Percentiles rank a stretch among this genome's conserved stretches.
phyloP scores from a whole-genome alignment of 345 rosid genomes.

The Angophora floribunda region DNA sequence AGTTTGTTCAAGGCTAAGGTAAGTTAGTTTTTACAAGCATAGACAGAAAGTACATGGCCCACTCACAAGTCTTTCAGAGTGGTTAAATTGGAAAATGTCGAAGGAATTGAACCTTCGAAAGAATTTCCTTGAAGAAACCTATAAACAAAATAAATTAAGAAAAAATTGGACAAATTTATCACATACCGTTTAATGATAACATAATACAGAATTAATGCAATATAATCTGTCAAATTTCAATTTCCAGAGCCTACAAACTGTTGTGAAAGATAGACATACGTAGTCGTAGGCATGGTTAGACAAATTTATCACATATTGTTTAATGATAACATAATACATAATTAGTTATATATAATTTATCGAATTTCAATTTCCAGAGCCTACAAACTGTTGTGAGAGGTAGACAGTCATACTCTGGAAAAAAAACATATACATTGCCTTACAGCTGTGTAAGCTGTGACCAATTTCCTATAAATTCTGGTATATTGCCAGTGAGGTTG shows the following conservation, averaged over 20 bases:
- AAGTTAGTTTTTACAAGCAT: neutral
- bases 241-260: neutral
- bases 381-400: neutral
- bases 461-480: neutral
- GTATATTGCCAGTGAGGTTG: neutral
- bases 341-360: no score
- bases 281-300: neutral
- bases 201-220: neutral
- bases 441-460: neutral
- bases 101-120: constrained; percentile 37
- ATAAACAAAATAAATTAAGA: neutral
- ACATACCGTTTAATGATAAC: neutral
- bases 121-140: constrained; percentile 20
- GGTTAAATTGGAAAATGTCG: constrained; percentile 19
- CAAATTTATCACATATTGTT: no score
- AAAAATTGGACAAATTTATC: neutral
- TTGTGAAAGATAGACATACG: neutral
- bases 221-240: neutral
- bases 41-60: neutral
- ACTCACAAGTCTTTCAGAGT: constrained; percentile 24
- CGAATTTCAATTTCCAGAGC: no score
- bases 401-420: neutral
- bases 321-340: no score
- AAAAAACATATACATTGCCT: neutral
- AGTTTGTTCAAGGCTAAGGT: neutral